phyloP scores from a whole-genome alignment of 768 basidiomycete species.

The Tricholoma matsutake region DNA sequence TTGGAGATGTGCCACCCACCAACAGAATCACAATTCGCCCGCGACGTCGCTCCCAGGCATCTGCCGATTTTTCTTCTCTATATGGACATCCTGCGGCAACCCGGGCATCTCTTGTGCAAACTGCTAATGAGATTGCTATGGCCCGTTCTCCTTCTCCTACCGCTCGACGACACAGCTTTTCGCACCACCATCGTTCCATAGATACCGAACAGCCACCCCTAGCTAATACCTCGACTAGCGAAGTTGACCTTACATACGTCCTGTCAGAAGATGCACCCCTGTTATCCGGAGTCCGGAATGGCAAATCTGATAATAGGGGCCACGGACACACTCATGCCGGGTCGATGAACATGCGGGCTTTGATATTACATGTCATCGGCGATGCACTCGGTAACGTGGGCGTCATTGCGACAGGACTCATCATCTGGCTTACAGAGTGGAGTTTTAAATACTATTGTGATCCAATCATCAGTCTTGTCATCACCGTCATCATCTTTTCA shows the following conservation, averaged over 20 bases:
- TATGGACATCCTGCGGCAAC: slow-evolving; percentile 76
- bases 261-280: slow-evolving; percentile 45
- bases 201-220: slow-evolving; percentile 13
- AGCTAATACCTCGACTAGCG: slow-evolving; percentile 5
- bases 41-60: slow-evolving; percentile 29
- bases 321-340: slow-evolving; percentile 48
- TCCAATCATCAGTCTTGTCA: slow-evolving; percentile 88
- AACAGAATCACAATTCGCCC: slow-evolving; percentile 21
- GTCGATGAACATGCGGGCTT: slow-evolving; percentile 98
- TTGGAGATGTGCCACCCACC: slow-evolving; percentile 28
- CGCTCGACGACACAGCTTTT: slow-evolving; percentile 21
- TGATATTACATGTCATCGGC: slow-evolving; percentile 91
- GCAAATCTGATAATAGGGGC: slow-evolving; percentile 21
- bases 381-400: slow-evolving; percentile 98
- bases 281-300: slow-evolving; percentile 21
- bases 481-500: slow-evolving; percentile 95
- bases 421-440: slow-evolving; percentile 91
- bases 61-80: slow-evolving; percentile 50
- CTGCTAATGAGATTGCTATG: slow-evolving; percentile 76
- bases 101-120: slow-evolving; percentile 71
- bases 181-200: slow-evolving; percentile 24
- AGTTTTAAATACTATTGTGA: slow-evolving; percentile 89
- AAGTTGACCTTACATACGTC: slow-evolving; percentile 5
- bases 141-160: slow-evolving; percentile 47
- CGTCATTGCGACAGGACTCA: slow-evolving; percentile 90